Conservation (phyloP, 2,329 filamentous ascomycete species). For the Fusarium pseudoanthophilum region DNA sequence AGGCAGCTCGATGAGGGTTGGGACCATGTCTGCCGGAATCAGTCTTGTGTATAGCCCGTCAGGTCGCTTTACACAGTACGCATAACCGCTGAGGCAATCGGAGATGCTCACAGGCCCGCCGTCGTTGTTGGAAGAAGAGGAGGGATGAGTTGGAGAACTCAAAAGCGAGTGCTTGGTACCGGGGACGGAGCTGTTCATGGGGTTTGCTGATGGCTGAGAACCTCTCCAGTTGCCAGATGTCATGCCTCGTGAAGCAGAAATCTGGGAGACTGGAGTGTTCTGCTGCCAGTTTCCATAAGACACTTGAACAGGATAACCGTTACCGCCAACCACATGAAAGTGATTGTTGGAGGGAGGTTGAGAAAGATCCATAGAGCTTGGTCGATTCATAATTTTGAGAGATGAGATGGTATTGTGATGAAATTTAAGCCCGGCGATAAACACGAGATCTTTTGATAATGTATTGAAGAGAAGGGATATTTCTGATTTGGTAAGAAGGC, state of each 20-base stretch:
- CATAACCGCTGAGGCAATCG: constrained; percentile 32
- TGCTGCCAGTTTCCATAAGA: constrained; percentile 28
- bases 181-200: neutral
- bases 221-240: constrained; percentile 38
- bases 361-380: constrained; percentile 9
- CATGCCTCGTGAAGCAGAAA: constrained; percentile 36
- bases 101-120: constrained; percentile 31
- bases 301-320: constrained; percentile 11
- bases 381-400: neutral
- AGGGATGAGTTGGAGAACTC: neutral
- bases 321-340: neutral
- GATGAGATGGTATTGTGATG: neutral
- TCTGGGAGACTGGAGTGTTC: constrained; percentile 7
- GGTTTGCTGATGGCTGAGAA: constrained; percentile 13
- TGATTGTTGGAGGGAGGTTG: constrained; percentile 7
- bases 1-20: constrained; percentile 55
- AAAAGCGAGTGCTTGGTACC: constrained; percentile 28
- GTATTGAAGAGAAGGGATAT: constrained; percentile 4
- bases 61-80: constrained; percentile 33
- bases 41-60: constrained; percentile 34
- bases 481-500: neutral
- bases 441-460: neutral
- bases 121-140: neutral
- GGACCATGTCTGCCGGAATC: constrained; percentile 35
- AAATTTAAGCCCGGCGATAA: neutral